Base-by-base conservation (phyloP, 257 asterid species). In the Voacanga thouarsii region DNA sequence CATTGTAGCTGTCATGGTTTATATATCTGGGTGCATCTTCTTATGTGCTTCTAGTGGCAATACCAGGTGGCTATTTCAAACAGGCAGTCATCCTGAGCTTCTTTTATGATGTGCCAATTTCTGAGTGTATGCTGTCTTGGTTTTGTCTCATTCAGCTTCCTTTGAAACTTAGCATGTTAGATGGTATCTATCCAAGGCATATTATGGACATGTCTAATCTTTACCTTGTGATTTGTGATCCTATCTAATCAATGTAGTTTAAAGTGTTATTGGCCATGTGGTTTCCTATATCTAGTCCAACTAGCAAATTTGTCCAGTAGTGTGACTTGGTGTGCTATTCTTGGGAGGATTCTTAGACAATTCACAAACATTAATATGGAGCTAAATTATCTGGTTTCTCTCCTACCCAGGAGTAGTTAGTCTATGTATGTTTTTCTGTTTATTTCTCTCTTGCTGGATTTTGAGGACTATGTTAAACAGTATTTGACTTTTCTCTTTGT, bases 331-430 rank as follows among this genome's bases (percentile, higher is more conserved):
- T 23, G 28, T 57, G 41, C 41, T n/a, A 39, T 57, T 33, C 43
- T 56, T 56, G n/a, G 11, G 68, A 56, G 56, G 56, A 50, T 3
- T n/a, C 23, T 39, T 19, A 18, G 28, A 18, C 43, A 74, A 11
- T 47, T 41, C 12, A 12, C 43, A 56, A 5, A 41, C 12, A 1
- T 12, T 39, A 63, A 5, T 39, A 14, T 26, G 23, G 50, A 21
- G 69, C 71, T 59, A 59, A 74, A 43, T 74, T 57, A 12, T 59
- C 44, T 12, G 55, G 26, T 63, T 56, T 59, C 47, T 63, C 55
- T 41, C 41, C 7, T 76, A 3, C 47, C 30, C 37, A 43, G n/a
- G 72, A 51, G 66, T 19, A 9, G 3, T 28, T 26, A 28, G 37
- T 61, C 55, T 19, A 5, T 3, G 18, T 60, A 60, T 64, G 45